phyloP scores from a whole-genome alignment of 1,139 yeast species.

The Debaryomyces sp. region DNA sequence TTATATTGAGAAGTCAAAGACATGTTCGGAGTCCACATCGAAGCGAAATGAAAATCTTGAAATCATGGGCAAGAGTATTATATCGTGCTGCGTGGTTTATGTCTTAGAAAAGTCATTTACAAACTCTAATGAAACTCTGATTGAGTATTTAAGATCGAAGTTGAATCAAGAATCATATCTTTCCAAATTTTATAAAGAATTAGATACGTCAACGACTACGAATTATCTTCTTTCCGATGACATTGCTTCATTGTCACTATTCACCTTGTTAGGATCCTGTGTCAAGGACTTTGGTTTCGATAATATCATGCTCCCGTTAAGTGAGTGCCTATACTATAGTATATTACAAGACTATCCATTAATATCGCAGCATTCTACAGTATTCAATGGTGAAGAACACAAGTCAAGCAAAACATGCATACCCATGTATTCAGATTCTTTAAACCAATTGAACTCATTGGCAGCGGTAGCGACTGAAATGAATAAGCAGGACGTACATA shows the following conservation, averaged over 20 bases:
- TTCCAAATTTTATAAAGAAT: conserved; percentile 51
- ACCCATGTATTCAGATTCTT: conserved; percentile 13
- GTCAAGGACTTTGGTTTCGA: conserved; percentile 83
- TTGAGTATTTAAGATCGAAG: conserved; percentile 59
- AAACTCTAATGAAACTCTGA: conserved; percentile 36
- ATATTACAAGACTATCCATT: conserved; percentile 69
- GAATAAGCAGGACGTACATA: background rate
- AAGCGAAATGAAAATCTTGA: conserved; percentile 49
- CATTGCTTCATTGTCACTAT: conserved; percentile 53
- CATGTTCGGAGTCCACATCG: conserved; percentile 58
- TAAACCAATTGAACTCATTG: conserved; percentile 29
- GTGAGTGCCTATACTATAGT: conserved; percentile 66
- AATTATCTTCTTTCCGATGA: conserved; percentile 41
- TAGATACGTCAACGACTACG: conserved; percentile 47
- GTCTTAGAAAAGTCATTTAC: conserved; percentile 58
- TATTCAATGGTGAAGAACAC: conserved; percentile 27
- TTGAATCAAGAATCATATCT: conserved; percentile 46
- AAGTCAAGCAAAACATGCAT: conserved; percentile 1
- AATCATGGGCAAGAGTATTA: conserved; percentile 58
- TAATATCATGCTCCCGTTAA: conserved; percentile 57
- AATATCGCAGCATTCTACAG: conserved; percentile 37
- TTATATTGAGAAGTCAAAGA: conserved; percentile 62
- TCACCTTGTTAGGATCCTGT: conserved; percentile 67
- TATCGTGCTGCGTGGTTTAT: conserved; percentile 58
- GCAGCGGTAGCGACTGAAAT: conserved; percentile 47